These are phyloP conservation scores for Paragyromitra xinjiangensis DNA, from an alignment of 495 filamentous ascomycete species.

Conservation along the genomic window DNA sequence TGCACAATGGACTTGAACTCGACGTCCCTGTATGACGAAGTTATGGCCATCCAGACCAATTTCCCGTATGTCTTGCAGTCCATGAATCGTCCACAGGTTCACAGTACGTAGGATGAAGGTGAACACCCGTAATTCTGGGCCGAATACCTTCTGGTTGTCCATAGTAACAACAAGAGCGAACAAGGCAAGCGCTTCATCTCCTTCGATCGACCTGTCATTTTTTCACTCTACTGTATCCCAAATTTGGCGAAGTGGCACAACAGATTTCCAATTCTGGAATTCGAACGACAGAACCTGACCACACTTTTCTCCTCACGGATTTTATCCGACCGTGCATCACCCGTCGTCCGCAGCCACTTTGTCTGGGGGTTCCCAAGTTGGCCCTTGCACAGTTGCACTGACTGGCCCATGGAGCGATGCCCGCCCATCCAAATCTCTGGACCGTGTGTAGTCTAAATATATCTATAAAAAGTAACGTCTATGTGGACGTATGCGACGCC, in stretches of 20 bases:
- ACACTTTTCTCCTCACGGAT: constrained; percentile 13
- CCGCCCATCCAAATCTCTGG: constrained; percentile 29
- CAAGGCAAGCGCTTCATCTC: constrained; percentile 15
- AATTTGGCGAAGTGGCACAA: constrained; percentile 51
- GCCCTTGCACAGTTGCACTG: constrained; percentile 21
- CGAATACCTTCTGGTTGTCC: not conserved
- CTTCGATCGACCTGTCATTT: constrained; percentile 40
- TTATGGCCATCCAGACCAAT: not conserved
- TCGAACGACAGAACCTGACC: constrained; percentile 32
- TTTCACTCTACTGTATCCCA: constrained; percentile 42
- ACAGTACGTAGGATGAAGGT: not conserved
- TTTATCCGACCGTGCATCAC: constrained; percentile 44
- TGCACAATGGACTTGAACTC: constrained; percentile 5
- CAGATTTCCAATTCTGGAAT: constrained; percentile 50
- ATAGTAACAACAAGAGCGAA: not conserved
- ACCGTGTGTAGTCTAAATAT: constrained; percentile 28
- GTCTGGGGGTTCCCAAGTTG: constrained; percentile 26
- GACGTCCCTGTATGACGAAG: constrained; percentile 6
- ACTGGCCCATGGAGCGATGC: constrained; percentile 30
- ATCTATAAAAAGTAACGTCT: constrained; percentile 42
- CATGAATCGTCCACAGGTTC: not conserved
- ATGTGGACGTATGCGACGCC: constrained; percentile 13
- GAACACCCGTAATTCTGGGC: constrained; percentile 22
- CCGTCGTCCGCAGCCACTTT: constrained; percentile 40
- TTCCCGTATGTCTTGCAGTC: not conserved